Conservation (phyloP, 768 basidiomycete species). For the Pholiota molesta region DNA sequence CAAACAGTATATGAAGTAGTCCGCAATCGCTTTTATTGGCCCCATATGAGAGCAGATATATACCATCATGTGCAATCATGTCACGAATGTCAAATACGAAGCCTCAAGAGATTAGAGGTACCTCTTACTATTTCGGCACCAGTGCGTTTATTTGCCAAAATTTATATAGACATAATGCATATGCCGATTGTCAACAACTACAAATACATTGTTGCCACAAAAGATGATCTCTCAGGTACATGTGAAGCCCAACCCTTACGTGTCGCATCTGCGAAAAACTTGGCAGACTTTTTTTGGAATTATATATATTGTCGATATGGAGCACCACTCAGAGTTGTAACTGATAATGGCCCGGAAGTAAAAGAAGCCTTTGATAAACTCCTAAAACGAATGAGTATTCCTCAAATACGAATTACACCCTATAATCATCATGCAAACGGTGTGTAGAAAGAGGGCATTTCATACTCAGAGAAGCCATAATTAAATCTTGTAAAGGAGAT, state of each 20-base stretch:
- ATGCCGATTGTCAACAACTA: slow-evolving; percentile 31
- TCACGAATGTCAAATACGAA: slow-evolving; percentile 36
- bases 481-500: slow-evolving; percentile 33
- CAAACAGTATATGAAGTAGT: slow-evolving; percentile 18
- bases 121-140: slow-evolving; percentile 23
- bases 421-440: slow-evolving; percentile 37
- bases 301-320: neutral
- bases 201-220: slow-evolving; percentile 12
- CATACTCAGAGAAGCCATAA: slow-evolving; percentile 27
- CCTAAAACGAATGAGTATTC: neutral
- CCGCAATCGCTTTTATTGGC: slow-evolving; percentile 25
- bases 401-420: slow-evolving; percentile 1
- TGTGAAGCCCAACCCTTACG: neutral
- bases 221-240: neutral
- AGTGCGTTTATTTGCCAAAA: slow-evolving; percentile 27
- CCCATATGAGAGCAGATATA: slow-evolving; percentile 24
- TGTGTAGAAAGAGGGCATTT: slow-evolving; percentile 33
- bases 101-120: slow-evolving; percentile 23
- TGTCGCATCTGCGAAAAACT: slow-evolving; percentile 15
- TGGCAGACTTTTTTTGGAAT: neutral
- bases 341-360: slow-evolving; percentile 35
- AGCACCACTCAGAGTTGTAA: slow-evolving; percentile 32
- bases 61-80: slow-evolving; percentile 33
- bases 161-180: slow-evolving; percentile 30
- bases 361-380: slow-evolving; percentile 23